Evolutionary conservation across 1,284 basidiomycete genomes (phyloP), one percentile per base, ranked within the genome.

Genomic region (Cryptococcus sp.): DNA sequence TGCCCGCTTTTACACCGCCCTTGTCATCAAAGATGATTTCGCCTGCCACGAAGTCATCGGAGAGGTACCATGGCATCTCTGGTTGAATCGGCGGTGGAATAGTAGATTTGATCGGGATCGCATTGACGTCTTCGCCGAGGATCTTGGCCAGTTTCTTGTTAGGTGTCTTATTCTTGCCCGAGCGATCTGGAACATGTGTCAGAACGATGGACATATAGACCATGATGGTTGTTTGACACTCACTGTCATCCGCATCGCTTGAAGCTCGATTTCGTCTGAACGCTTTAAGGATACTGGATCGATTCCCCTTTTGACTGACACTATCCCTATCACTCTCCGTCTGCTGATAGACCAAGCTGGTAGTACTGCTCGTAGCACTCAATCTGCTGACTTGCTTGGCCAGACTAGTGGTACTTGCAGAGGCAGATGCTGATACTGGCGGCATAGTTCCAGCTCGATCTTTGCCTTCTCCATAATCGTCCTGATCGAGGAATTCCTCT

Each of bases 21-120:
- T 93, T 91, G 4, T 88, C 83, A 68, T 93, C 90, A 67, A 96
- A 85, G 62, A 91, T 76, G 65, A 97, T 89, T 64, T 96, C 92
- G 15, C 84, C 83, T 49, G 87, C 84, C 55, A 83, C 85, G 74
- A 91, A 93, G 67, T 89, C 89, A 3, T 89, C 85, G 20, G 85
- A 86, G 55, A 98, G 82, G 79, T 90, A 94, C 91, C 90, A 93
- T 3, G 93, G 90, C 69, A 72, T 69, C 85, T 88, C 62, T 79
- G 67, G 58, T 23, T 47, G 57, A 35, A 51, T 60, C 82, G 16
- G 82, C 81, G 58, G 83, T 82, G 47, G 83, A 80, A 55, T 83
- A 69, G 68, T 82, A 77, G 65, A 83, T 82, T 30, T 58, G 8
- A 60, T 52, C 6, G 57, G 48, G n/a, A 64, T 52, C 11, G 40